Conservation (phyloP, 768 basidiomycete genomes). For the Nidularia sp. region DNA sequence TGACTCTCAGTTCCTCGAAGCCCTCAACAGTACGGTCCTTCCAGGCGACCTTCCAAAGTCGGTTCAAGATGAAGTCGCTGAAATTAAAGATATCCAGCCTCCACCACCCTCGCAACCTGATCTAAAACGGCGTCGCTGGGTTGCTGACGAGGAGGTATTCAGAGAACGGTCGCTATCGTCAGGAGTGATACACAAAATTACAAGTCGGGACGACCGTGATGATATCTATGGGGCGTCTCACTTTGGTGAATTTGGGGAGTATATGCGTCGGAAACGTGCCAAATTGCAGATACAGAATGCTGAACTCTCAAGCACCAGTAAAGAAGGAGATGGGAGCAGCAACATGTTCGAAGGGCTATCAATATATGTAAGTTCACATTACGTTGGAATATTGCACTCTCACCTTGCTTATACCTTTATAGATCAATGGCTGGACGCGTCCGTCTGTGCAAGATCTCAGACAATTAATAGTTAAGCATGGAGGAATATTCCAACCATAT, state of each 20-base stretch:
- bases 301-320: conserved; percentile 20
- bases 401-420: conserved; percentile 1
- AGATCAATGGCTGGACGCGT: conserved; percentile 90
- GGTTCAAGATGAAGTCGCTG: conserved; percentile 6
- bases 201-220: conserved; percentile 22
- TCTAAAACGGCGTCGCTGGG: conserved; percentile 33
- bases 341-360: conserved; percentile 70
- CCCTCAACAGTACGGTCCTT: conserved; percentile 37
- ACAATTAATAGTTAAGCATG: conserved; percentile 75
- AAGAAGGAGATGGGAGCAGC: conserved; percentile 19
- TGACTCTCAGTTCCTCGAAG: conserved; percentile 48
- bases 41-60: conserved; percentile 38
- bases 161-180: conserved; percentile 4
- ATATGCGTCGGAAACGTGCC: conserved; percentile 86
- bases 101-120: conserved; percentile 36
- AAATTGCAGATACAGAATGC: conserved; percentile 84
- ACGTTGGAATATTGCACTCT: not conserved
- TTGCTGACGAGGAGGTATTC: conserved; percentile 12
- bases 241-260: conserved; percentile 84
- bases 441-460: conserved; percentile 86
- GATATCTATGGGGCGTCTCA: conserved; percentile 70
- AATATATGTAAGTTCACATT: conserved; percentile 65
- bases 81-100: conserved; percentile 14
- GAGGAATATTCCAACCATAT: conserved; percentile 82
- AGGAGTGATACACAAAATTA: not conserved